Conservation (phyloP, 2,329 filamentous ascomycete species). For the Aspergillus flavus region DNA sequence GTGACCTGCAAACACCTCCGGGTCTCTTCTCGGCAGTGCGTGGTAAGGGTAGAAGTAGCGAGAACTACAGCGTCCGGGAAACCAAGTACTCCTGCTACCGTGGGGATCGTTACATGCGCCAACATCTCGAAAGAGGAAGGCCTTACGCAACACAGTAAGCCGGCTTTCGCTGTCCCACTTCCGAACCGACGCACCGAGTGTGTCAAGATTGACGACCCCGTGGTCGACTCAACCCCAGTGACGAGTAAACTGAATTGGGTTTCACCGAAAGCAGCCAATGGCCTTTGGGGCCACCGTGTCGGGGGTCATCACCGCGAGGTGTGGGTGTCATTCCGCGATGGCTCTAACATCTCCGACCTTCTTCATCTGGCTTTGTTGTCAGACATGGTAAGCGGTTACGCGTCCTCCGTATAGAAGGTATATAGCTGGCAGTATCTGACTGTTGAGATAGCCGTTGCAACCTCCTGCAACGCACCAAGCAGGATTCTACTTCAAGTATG, state of each 20-base stretch:
- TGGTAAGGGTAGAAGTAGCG: conserved; percentile 21
- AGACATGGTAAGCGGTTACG: conserved; percentile 19
- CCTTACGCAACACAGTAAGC: conserved; percentile 13
- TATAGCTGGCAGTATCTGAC: neutral
- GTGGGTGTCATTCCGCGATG: conserved; percentile 27
- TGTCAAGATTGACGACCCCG: conserved; percentile 23
- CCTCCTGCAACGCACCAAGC: conserved; percentile 24
- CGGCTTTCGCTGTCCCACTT: neutral
- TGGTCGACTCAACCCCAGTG: conserved; percentile 26
- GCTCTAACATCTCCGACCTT: conserved; percentile 18
- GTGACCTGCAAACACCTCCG: conserved; percentile 20
- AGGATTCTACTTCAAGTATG: conserved; percentile 22
- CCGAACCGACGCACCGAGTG: conserved; percentile 22
- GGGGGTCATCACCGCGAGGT: conserved; percentile 26
- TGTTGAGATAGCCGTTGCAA: conserved; percentile 21
- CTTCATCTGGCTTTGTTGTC: conserved; percentile 23
- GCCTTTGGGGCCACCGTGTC: conserved; percentile 27
- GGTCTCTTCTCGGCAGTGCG: conserved; percentile 20
- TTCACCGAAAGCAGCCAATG: conserved; percentile 19
- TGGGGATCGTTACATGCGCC: conserved; percentile 21
- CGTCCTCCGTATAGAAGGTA: neutral
- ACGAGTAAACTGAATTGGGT: conserved; percentile 25
- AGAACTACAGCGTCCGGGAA: neutral
- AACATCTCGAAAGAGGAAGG: conserved; percentile 22
- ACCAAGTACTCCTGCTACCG: conserved; percentile 3